A percentile compares a stretch with the other conserved stretches of the same genome.
Evolutionary conservation across 2,329 filamentous ascomycete species (phyloP).

Genomic region (Dactylella cylindrospora): DNA sequence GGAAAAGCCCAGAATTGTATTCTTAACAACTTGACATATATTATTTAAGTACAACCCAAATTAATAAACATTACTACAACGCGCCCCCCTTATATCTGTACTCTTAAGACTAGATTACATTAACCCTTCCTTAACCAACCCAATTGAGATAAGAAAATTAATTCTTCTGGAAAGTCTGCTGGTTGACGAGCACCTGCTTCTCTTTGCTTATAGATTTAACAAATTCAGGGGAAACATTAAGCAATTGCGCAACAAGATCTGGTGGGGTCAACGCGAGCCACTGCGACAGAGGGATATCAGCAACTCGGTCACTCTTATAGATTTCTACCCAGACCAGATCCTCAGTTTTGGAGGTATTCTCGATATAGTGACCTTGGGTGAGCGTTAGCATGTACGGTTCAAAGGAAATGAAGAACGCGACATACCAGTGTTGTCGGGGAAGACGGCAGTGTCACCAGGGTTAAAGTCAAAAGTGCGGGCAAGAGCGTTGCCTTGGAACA

Average conservation of each 20-base stretch:
- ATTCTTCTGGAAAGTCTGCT: constrained; percentile 32
- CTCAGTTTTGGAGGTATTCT: constrained; percentile 66
- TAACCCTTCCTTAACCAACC: no score
- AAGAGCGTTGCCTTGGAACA: constrained; percentile 64
- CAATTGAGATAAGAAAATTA: no score
- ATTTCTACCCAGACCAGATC: constrained; percentile 69
- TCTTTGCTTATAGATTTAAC: constrained; percentile 64
- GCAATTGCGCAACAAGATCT: constrained; percentile 62
- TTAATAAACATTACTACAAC: no score
- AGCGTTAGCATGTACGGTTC: background rate
- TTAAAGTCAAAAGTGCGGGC: constrained; percentile 68
- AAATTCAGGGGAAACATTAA: constrained; percentile 63
- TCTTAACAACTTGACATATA: no score
- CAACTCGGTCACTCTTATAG: constrained; percentile 67
- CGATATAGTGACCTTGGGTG: constrained; percentile 64
- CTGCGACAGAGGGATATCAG: constrained; percentile 67
- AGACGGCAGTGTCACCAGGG: constrained; percentile 68
- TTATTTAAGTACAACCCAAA: no score
- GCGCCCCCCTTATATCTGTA: no score
- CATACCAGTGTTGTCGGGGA: constrained; percentile 62
- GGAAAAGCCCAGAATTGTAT: no score
- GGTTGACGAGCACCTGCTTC: constrained; percentile 61
- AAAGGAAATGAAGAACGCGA: background rate
- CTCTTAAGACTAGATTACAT: no score
- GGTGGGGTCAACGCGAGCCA: constrained; percentile 69